A percentile compares a stretch with the other conserved stretches of the same genome.
phyloP scores from a whole-genome alignment of 129 eudicot species.

The Rutidosis leptorrhynchoides region DNA sequence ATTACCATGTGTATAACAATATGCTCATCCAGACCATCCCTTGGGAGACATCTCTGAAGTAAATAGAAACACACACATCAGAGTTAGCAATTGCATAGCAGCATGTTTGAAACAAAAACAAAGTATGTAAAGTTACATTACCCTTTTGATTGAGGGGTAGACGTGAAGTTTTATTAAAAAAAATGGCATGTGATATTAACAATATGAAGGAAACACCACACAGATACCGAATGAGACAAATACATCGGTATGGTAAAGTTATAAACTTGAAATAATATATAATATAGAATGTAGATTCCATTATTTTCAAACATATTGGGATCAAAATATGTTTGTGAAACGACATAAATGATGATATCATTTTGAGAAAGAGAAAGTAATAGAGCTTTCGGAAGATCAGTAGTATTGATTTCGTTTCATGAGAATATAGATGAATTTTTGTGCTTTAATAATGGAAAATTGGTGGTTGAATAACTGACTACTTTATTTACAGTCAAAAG shows the following conservation, averaged over 20 bases:
- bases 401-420: no score
- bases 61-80: constrained; percentile 22
- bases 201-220: background rate
- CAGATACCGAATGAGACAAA: background rate
- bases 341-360: background rate
- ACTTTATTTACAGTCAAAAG: no score
- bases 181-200: background rate
- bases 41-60: constrained; percentile 83
- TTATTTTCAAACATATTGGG: background rate
- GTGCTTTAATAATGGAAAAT: no score
- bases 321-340: background rate
- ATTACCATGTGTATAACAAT: constrained; percentile 83
- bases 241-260: background rate
- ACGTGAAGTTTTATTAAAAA: background rate
- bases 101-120: background rate
- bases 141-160: background rate
- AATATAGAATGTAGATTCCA: background rate
- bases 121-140: background rate
- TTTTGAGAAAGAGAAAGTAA: background rate
- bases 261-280: background rate
- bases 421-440: no score
- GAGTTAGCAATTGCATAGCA: constrained; percentile 9
- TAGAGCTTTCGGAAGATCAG: no score
- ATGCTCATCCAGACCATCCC: constrained; percentile 81
- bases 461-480: constrained; percentile 9